Evolutionary conservation across 768 basidiomycete genomes (phyloP).

Genomic region (Pleurotus sapidus): DNA sequence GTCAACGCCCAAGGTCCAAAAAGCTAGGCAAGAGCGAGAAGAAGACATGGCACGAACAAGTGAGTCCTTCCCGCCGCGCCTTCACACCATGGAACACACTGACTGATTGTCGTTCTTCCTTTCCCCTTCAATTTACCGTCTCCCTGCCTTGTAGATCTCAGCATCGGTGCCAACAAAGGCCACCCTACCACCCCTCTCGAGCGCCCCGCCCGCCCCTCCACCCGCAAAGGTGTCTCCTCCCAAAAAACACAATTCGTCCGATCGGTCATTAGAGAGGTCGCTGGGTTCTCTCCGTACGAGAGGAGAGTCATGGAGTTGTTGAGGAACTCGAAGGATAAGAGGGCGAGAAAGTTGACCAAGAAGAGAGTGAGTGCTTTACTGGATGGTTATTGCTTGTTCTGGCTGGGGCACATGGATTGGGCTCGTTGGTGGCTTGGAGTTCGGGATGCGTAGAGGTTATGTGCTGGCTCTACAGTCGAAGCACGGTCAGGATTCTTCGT

Average conservation of each 20-base stretch:
- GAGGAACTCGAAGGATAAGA: constrained; percentile 99
- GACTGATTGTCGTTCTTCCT: neutral
- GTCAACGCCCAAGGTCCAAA: neutral
- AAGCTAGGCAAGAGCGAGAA: constrained; percentile 4
- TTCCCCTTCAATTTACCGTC: constrained; percentile 12
- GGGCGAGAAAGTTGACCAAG: constrained; percentile 98
- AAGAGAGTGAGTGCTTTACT: constrained; percentile 65
- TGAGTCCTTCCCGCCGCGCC: constrained; percentile 36
- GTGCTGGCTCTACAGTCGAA: too few relatives aligned
- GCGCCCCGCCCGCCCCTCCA: constrained; percentile 72
- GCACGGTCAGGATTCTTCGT: too few relatives aligned
- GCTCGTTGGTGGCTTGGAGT: neutral
- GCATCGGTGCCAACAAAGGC: constrained; percentile 84
- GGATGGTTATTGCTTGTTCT: constrained; percentile 29
- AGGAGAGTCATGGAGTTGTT: constrained; percentile 96
- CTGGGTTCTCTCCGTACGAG: constrained; percentile 97
- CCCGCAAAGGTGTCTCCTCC: constrained; percentile 90
- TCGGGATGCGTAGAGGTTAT: neutral
- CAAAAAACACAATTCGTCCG: constrained; percentile 93
- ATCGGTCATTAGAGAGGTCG: constrained; percentile 93
- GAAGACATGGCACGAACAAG: constrained; percentile 75
- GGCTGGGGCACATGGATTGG: neutral
- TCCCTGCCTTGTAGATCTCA: constrained; percentile 56
- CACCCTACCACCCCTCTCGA: constrained; percentile 84
- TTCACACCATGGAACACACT: neutral